Evolutionary conservation across 495 filamentous ascomycete species (phyloP).

Genomic region (Penicillium pancosmium): DNA sequence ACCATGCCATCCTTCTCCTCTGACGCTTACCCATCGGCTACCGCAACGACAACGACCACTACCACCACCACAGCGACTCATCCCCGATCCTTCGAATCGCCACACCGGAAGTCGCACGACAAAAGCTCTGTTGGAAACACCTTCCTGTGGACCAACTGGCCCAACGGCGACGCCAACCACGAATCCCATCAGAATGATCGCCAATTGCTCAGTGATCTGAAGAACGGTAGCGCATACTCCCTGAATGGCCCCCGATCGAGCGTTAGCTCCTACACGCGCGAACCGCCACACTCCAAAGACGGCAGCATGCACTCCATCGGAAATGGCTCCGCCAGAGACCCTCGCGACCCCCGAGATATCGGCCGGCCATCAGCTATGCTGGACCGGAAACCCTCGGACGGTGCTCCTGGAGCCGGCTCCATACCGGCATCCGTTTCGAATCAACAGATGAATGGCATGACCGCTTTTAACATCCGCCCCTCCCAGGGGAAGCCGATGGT

Average conservation of each 20-base stretch:
- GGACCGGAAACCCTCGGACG: slow-evolving; percentile 40
- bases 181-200: slow-evolving; percentile 41
- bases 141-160: slow-evolving; percentile 53
- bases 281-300: slow-evolving; percentile 52
- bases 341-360: slow-evolving; percentile 41
- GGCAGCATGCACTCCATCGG: slow-evolving; percentile 55
- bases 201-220: slow-evolving; percentile 37
- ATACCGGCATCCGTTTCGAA: slow-evolving; percentile 29
- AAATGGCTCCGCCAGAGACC: slow-evolving; percentile 39
- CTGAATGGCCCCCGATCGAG: slow-evolving; percentile 52
- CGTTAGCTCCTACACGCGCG: slow-evolving; percentile 53
- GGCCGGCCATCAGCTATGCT: slow-evolving; percentile 41
- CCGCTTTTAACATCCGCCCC: slow-evolving; percentile 25
- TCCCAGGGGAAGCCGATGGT: slow-evolving; percentile 38
- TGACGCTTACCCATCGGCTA: slow-evolving; percentile 38
- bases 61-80: slow-evolving; percentile 39
- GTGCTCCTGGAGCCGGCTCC: slow-evolving; percentile 36
- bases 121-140: slow-evolving; percentile 50
- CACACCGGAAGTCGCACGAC: slow-evolving; percentile 48
- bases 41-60: slow-evolving; percentile 4
- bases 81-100: slow-evolving; percentile 42
- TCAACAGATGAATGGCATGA: slow-evolving; percentile 40
- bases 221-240: slow-evolving; percentile 50
- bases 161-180: slow-evolving; percentile 44
- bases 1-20: slow-evolving; percentile 49